Evolutionary conservation across 305 asterid species (phyloP), one percentile per base, ranked within the genome.

Genomic region (Fraxinus latifolia): DNA sequence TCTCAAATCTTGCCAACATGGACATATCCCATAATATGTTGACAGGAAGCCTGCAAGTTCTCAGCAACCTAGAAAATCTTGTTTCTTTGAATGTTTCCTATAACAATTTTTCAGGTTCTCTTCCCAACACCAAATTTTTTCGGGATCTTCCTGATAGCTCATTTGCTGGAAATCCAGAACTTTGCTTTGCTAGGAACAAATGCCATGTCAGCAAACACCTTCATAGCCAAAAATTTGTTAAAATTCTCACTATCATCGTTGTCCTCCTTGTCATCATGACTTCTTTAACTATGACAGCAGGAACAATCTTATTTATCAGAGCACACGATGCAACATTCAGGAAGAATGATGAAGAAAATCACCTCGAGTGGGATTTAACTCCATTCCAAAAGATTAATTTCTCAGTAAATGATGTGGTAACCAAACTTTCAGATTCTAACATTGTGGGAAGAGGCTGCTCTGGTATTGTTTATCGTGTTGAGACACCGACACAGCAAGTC

Each of bases 371-470:
- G 95, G 87, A 87, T 74, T 83, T 92, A 84, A 91, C 88, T 85
- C 93, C 94, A 74, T 92, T 89, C 83, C 97, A 90, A 42, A 92
- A 84, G 92, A 88, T 92, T 82, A 87, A 78, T 78, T 89, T 92
- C 88, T 87, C 95, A 21, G 90, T 92, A 25, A 84, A 88, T 76
- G 97, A 92, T 17, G 87, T 92, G 62, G 88, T 90, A 15, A 79
- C 88, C 74, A 85, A 84, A 53, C 94, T 92, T 53, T 80, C 86
- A n/a, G 95, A 91, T 33, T 83, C 91, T 0, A 91, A 91, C 85
- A 86, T 91, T 68, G 90, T 92, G 11, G 97, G 97, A 34, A 85
- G 85, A 83, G 97, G 97, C 15, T 80, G 91, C 82, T 92, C 97
- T 0, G 93, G 97, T 5, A 73, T 86, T 60, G 97, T 91, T 71